Evolutionary conservation across 306 rosid genomes (phyloP), one percentile per base, ranked within the genome.

Genomic region (Citrullus mucosospermus): DNA sequence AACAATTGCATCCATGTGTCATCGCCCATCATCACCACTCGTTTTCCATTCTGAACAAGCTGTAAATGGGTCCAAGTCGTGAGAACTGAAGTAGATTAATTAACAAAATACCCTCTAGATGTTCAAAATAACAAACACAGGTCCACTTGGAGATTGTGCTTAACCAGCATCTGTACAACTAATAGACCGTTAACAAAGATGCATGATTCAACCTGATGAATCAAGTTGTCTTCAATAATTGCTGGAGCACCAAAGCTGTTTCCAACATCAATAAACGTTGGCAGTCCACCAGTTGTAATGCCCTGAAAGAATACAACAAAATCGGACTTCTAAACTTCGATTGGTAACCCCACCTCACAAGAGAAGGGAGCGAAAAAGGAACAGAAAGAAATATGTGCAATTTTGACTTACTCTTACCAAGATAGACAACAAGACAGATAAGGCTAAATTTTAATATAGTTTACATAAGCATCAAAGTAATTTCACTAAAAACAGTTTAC

Each of bases 201-300:
- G 54, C 12, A 59, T 59, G 57, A 68, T 34, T 60, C 20, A 72
- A 82, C 97, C 90, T 92, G 96, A 84, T 89, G 88, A 39, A 92
- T 79, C 34, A 92, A 88, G 79, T 89, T 92, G 82, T 92, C 97
- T 85, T 93, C 98, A 67, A 85, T 83, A 65, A 93, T 93, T 56
- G 96, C 98, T 0, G 97, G 93, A 28, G 98, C 97, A 71, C 98
- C 98, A 71, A 95, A 95, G 90, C 97, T 95, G 83, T 95, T 95
- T 50, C 98, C 98, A 73, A 95, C 92, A 87, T 95, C 98, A 25
- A 95, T 88, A 88, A 95, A 95, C 82, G 98, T 95, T 36, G 98
- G 98, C 67, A 95, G 92, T 48, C 98, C 98, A 75, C 98, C 98
- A 0, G 98, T 95, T 10, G 93, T 92, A 91, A 95, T 81, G 34